A percentile compares a stretch with the other conserved stretches of the same genome.
phyloP scores from a whole-genome alignment of 306 rosid species.

The Canavalia gladiata region DNA sequence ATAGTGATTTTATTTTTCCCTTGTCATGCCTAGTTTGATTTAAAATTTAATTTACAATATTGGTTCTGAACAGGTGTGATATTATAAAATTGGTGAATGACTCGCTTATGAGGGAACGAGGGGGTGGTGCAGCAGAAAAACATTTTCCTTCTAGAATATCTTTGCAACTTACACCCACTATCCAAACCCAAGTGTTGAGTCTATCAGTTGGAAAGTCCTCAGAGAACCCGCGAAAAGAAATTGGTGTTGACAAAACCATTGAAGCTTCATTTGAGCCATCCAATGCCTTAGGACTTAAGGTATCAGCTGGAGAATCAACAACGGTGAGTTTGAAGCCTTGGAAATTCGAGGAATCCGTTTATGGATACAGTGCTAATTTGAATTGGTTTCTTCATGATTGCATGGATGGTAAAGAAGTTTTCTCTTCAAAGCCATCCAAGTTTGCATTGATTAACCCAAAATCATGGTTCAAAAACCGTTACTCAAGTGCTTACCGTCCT shows the following conservation, averaged over 20 bases:
- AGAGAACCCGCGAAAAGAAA: constrained; percentile 76
- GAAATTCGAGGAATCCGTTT: constrained; percentile 86
- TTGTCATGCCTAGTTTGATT: not conserved
- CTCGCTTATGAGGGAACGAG: constrained; percentile 62
- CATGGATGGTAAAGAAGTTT: constrained; percentile 81
- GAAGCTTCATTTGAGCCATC: constrained; percentile 76
- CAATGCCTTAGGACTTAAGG: constrained; percentile 64
- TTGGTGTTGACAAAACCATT: constrained; percentile 67
- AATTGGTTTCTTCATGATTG: constrained; percentile 91
- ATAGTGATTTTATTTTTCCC: not conserved
- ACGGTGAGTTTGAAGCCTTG: constrained; percentile 77
- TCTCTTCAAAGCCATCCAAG: constrained; percentile 80
- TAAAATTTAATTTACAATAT: not conserved
- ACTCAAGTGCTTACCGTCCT: constrained; percentile 79
- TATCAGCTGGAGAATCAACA: constrained; percentile 69
- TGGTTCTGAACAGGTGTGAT: constrained; percentile 64
- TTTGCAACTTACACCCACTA: constrained; percentile 77
- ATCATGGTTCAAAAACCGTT: constrained; percentile 84
- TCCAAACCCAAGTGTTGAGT: constrained; percentile 70
- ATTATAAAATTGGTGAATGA: constrained; percentile 75
- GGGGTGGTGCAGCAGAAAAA: constrained; percentile 72
- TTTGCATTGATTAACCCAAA: constrained; percentile 72
- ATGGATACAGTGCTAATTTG: constrained; percentile 77
- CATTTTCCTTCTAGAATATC: constrained; percentile 89
- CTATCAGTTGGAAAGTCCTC: constrained; percentile 88